These are phyloP conservation scores for Lithocarpus polystachyus DNA, from an alignment of 306 rosid genomes.

Conservation along the genomic window DNA sequence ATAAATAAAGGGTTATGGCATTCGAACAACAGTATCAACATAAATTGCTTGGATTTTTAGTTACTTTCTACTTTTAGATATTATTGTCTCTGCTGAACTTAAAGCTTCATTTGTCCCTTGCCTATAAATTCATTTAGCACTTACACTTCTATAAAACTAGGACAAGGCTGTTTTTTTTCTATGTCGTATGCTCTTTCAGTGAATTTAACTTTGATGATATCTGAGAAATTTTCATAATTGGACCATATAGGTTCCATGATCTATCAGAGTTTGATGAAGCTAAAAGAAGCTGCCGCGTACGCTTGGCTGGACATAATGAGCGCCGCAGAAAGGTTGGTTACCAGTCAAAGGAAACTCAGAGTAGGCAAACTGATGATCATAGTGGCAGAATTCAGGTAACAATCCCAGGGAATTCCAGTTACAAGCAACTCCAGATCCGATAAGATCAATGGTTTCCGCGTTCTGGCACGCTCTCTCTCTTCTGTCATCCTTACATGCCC, in stretches of 20 bases:
- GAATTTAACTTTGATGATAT: not conserved
- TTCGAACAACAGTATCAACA: too few species aligned
- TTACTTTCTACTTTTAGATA: too few species aligned
- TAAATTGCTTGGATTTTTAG: too few species aligned
- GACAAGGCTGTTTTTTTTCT: not conserved
- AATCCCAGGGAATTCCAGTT: constrained; percentile 41
- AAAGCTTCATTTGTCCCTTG: too few species aligned
- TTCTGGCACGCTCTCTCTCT: constrained; percentile 60
- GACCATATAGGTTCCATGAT: constrained; percentile 75
- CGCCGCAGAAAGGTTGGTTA: constrained; percentile 34
- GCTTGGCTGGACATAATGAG: constrained; percentile 85
- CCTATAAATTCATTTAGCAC: too few species aligned
- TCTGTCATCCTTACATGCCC: constrained; percentile 52
- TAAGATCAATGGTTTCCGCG: constrained; percentile 16
- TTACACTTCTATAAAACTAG: too few species aligned
- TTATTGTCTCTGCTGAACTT: too few species aligned
- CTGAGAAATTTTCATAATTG: constrained; percentile 1
- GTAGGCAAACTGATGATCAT: constrained; percentile 37
- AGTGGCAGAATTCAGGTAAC: constrained; percentile 42
- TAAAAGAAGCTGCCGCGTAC: constrained; percentile 85
- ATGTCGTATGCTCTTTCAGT: not conserved
- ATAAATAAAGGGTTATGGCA: too few species aligned
- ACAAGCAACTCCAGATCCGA: constrained; percentile 53
- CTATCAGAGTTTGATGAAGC: constrained; percentile 77
- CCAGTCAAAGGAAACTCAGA: constrained; percentile 36